Evolutionary conservation across 2,329 filamentous ascomycete species (phyloP).

Genomic region (Calonectria honghensis): DNA sequence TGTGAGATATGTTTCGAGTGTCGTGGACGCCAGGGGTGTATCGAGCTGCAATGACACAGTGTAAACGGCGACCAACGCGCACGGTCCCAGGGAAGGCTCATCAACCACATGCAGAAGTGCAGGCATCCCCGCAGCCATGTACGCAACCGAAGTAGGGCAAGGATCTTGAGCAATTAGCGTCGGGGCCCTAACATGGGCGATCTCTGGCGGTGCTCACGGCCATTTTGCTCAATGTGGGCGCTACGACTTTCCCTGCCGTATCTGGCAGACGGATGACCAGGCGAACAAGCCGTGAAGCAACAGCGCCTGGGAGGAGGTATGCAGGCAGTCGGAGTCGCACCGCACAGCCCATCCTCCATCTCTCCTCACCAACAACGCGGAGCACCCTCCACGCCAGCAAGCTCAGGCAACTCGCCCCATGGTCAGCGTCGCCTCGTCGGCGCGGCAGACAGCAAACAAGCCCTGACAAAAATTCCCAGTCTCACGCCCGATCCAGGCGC

Average conservation of each 20-base stretch:
- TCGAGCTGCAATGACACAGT: constrained; percentile 10
- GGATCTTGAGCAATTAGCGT: constrained; percentile 11
- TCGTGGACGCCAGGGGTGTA: constrained; percentile 27
- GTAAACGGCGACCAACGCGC: background rate
- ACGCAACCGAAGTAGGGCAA: background rate
- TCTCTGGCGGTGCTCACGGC: constrained; percentile 18
- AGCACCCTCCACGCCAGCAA: background rate
- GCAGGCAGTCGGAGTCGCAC: constrained; percentile 7
- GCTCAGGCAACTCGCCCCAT: background rate
- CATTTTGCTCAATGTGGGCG: constrained; percentile 12
- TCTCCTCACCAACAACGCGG: background rate
- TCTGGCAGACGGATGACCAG: background rate
- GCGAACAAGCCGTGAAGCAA: background rate
- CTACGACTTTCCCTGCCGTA: background rate
- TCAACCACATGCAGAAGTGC: background rate
- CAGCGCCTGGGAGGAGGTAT: too few relatives aligned
- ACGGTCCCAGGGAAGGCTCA: constrained; percentile 22
- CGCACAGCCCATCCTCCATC: constrained; percentile 4
- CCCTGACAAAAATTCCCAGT: constrained; percentile 4
- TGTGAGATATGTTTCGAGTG: constrained; percentile 25
- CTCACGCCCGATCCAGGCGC: constrained; percentile 7
- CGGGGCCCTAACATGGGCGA: constrained; percentile 9
- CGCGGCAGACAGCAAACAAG: background rate
- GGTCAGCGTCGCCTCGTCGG: constrained; percentile 12
- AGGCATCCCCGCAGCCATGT: constrained; percentile 16